Percentiles rank a stretch among this genome's conserved stretches.
These are phyloP conservation scores for Cyclotella distinguenda DNA, from an alignment of 108 stramenopile species.

Conservation along the genomic window DNA sequence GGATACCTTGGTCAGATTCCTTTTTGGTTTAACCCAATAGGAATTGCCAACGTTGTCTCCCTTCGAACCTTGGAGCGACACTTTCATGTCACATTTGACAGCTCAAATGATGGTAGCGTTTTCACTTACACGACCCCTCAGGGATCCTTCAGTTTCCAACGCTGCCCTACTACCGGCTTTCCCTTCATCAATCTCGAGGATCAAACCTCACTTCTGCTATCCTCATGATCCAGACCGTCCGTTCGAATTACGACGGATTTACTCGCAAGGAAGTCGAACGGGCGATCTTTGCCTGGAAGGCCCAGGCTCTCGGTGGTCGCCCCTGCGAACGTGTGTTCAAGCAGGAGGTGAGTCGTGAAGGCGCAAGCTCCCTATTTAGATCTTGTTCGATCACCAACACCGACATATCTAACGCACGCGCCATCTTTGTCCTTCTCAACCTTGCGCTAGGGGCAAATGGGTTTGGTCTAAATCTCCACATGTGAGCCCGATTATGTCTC, in stretches of 20 bases:
- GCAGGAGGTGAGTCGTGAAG: background rate
- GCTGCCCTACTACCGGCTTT: background rate
- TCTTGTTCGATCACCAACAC: background rate
- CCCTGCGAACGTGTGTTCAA: background rate
- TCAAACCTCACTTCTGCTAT: background rate
- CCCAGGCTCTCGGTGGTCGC: background rate
- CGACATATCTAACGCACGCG: background rate
- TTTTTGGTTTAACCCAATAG: background rate
- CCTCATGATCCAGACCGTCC: background rate
- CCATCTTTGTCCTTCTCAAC: background rate
- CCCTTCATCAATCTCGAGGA: background rate
- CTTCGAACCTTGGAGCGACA: background rate
- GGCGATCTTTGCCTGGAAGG: background rate
- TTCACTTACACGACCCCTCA: background rate
- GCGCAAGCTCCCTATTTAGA: background rate
- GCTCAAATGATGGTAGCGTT: background rate
- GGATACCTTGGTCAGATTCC: background rate
- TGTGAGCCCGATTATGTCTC: conserved; percentile 4
- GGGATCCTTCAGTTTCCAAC: no score
- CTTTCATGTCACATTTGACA: background rate
- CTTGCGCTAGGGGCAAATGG: background rate
- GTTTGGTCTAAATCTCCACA: background rate
- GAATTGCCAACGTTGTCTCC: background rate
- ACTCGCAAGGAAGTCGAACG: background rate
- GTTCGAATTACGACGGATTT: background rate